phyloP scores from a whole-genome alignment of 805 yeast genomes.

The Saccharomycopsis sp. region DNA sequence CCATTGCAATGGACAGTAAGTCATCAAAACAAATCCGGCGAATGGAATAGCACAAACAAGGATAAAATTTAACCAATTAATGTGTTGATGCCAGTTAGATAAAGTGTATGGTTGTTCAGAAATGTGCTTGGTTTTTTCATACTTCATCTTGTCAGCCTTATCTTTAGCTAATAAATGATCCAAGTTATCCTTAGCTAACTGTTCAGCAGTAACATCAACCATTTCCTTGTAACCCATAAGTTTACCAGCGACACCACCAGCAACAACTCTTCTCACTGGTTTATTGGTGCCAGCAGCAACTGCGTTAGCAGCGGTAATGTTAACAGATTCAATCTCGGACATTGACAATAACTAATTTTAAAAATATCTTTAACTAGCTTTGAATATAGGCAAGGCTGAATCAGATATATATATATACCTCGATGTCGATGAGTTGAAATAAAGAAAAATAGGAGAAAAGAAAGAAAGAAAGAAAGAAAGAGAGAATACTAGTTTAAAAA shows the following conservation, averaged over 20 bases:
- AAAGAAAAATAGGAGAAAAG: too few species aligned
- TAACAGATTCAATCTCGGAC: conserved; percentile 35
- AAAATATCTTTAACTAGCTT: too few species aligned
- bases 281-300: conserved; percentile 79
- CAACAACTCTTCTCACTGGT: conserved; percentile 62
- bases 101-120: conserved; percentile 75
- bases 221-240: conserved; percentile 77
- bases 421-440: too few species aligned
- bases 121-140: conserved; percentile 43
- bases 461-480: too few species aligned
- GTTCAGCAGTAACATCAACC: conserved; percentile 61
- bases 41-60: conserved; percentile 58
- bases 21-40: conserved; percentile 37
- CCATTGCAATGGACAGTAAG: conserved; percentile 35
- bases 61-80: conserved; percentile 71
- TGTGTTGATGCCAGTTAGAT: conserved; percentile 63
- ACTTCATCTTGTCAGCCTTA: conserved; percentile 34
- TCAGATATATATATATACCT: too few species aligned
- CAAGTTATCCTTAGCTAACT: conserved; percentile 46
- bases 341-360: too few species aligned
- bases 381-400: too few species aligned
- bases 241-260: conserved; percentile 67
- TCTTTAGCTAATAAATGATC: conserved; percentile 40
- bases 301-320: conserved; percentile 64
- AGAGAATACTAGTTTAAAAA: too few species aligned